Base-by-base conservation (phyloP, 306 rosid genomes). In the Sechiopsis laciniata region DNA sequence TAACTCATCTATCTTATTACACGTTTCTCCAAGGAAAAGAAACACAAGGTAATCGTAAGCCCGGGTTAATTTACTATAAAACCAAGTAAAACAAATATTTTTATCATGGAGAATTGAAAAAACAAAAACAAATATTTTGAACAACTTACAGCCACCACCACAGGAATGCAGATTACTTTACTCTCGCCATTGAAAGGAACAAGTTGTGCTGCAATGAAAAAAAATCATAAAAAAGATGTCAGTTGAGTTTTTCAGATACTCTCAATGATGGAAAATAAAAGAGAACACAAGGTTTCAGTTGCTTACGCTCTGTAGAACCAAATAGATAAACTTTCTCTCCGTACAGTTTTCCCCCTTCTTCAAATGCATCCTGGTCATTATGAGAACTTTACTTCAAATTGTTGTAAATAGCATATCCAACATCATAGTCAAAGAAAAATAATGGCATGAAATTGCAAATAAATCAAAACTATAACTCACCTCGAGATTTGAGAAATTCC, bases 281-380 rank as follows among this genome's bases (percentile, higher is more conserved):
- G 5, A 22, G 1, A 0, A 50, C 78, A 77, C 12, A 76, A 57
- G 57, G 78, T 45, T 58, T 79, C 53, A 71, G 76, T 37, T 86
- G 84, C 81, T 84, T 87, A 73, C 83, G 88, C 72, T 92, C 97
- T 2, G 96, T 89, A 75, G 88, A 85, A 78, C 92, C 89, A 74
- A 92, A 92, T 37, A 92, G 85, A 71, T 89, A 92, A 61, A 88
- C 97, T 56, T 88, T 89, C 75, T 89, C 83, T 7, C 75, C 91
- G 55, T 82, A 60, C 40, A 92, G 75, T 64, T 57, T 62, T 6
- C 97, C 96, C 8, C 82, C 89, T 82, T 88, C 95, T 74, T 89
- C 97, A 77, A 92, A 89, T 52, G 90, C 87, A 67, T 85, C 80
- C 92, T 89, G 78, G 68, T 10, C 74, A 80, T 42, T 74, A 71